phyloP scores from a whole-genome alignment of 2,329 filamentous ascomycete genomes.

The Akanthomyces lecanii region DNA sequence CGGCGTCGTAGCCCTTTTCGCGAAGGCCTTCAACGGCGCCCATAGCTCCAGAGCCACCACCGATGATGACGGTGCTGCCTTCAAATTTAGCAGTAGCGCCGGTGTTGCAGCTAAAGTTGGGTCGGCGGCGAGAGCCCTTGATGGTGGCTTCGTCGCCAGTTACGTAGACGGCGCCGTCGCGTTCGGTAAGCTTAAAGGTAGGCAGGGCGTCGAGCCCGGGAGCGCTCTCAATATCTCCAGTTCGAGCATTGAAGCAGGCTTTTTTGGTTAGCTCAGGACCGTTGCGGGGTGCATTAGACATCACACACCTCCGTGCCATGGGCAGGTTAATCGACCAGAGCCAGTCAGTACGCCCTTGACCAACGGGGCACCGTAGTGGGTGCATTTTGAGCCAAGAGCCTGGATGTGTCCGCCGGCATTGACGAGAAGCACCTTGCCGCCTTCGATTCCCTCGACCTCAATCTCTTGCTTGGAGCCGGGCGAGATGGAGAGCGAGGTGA shows the following conservation, averaged over 20 bases:
- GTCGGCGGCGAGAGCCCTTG: conserved; percentile 68
- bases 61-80: conserved; percentile 77
- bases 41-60: conserved; percentile 79
- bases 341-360: conserved; percentile 79
- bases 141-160: conserved; percentile 74
- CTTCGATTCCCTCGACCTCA: conserved; percentile 84
- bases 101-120: conserved; percentile 67
- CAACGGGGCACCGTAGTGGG: conserved; percentile 88
- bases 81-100: conserved; percentile 40
- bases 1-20: conserved; percentile 72
- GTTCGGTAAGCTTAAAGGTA: conserved; percentile 76
- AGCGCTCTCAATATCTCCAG: conserved; percentile 91
- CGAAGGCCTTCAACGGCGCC: conserved; percentile 80
- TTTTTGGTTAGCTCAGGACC: background rate
- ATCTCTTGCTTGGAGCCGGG: conserved; percentile 82
- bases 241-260: conserved; percentile 90
- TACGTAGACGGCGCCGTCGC: conserved; percentile 79
- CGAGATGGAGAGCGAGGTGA: conserved; percentile 69
- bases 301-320: conserved; percentile 84
- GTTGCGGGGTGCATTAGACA: background rate
- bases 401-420: conserved; percentile 73
- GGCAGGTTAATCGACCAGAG: conserved; percentile 81
- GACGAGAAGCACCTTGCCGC: conserved; percentile 79
- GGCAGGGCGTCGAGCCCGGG: conserved; percentile 84
- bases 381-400: conserved; percentile 79